Evolutionary conservation across 257 asterid species (phyloP).

Genomic region (Salvia hispanica): DNA sequence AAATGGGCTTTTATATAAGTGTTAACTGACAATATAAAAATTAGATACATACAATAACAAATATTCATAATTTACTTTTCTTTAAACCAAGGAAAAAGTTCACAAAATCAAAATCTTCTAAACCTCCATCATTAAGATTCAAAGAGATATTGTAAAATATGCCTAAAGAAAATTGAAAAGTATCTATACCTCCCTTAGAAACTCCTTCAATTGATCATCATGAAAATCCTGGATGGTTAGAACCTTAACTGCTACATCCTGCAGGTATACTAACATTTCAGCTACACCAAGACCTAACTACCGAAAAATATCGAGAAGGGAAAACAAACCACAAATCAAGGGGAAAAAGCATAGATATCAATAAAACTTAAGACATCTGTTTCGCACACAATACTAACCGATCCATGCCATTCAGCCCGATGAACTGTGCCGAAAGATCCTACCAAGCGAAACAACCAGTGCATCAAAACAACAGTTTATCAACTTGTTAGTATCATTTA

Average conservation of each 20-base stretch:
- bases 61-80: background rate
- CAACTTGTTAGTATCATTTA: constrained; percentile 10
- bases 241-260: constrained; percentile 98
- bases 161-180: background rate
- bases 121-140: background rate
- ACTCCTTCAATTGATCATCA: constrained; percentile 92
- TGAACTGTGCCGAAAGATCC: constrained; percentile 99
- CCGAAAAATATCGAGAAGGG: background rate
- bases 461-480: constrained; percentile 19
- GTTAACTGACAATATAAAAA: background rate
- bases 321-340: background rate
- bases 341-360: background rate
- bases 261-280: constrained; percentile 30
- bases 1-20: background rate
- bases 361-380: constrained; percentile 6
- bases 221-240: constrained; percentile 79
- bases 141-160: background rate
- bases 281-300: background rate
- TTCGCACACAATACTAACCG: constrained; percentile 52
- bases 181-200: constrained; percentile 79
- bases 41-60: background rate
- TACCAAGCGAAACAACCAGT: constrained; percentile 30
- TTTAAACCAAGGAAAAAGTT: background rate
- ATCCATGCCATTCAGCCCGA: constrained; percentile 99
- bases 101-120: background rate